phyloP scores from a whole-genome alignment of 805 yeast genomes.

The Monosporozyma siamensis region DNA sequence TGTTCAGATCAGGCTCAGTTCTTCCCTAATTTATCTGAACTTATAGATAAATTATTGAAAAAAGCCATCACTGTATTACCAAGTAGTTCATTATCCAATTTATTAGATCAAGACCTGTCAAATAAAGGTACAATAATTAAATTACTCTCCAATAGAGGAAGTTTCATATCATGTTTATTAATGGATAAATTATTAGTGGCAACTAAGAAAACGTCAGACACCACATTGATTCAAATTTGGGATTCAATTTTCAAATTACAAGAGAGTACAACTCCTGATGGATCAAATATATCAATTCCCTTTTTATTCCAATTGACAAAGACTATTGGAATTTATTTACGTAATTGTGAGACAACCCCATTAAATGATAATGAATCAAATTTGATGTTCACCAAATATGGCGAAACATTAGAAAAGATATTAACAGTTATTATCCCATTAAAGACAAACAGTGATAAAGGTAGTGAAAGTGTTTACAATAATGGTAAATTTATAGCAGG shows the following conservation, averaged over 20 bases:
- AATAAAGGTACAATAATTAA: conserved; percentile 6
- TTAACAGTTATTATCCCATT: conserved; percentile 13
- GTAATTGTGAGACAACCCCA: conserved; percentile 6
- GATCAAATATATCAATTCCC: conserved; percentile 10
- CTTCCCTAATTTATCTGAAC: conserved; percentile 17
- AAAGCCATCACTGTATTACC: conserved; percentile 25
- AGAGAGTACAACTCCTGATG: conserved; percentile 4
- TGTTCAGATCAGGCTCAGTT: conserved; percentile 23
- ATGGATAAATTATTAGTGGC: conserved; percentile 22
- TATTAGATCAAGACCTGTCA: conserved; percentile 1
- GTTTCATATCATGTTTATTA: conserved; percentile 18
- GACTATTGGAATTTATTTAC: conserved; percentile 25
- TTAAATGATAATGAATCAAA: conserved; percentile 1
- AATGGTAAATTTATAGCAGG: conserved; percentile 27
- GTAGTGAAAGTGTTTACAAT: conserved; percentile 21
- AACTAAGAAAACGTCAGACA: conserved; percentile 4
- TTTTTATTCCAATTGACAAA: conserved; percentile 25
- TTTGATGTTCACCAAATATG: conserved; percentile 10
- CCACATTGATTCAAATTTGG: conserved; percentile 14
- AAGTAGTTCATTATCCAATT: conserved; percentile 12
- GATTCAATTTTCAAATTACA: conserved; percentile 17
- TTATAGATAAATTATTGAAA: conserved; percentile 17
- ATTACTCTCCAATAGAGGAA: conserved; percentile 15
- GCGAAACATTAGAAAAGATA: conserved; percentile 8
- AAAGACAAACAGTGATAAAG: conserved; percentile 14